Conservation (phyloP, 202 grass and related monocot species). For the Setaria italica region DNA sequence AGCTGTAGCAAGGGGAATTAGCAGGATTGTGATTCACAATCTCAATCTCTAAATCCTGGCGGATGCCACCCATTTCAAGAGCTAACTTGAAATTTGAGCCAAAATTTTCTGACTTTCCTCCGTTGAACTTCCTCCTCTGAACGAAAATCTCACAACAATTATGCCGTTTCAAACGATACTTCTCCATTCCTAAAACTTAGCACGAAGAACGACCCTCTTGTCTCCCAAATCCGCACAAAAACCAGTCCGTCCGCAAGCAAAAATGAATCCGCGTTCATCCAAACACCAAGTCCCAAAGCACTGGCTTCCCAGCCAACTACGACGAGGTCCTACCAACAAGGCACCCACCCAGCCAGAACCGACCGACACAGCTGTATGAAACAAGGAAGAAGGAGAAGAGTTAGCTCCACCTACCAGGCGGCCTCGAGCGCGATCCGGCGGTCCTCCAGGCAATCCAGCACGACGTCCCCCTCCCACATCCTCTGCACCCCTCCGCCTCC, state of each 20-base stretch:
- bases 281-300: constrained; percentile 9
- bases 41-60: background rate
- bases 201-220: background rate
- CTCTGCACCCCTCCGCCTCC: constrained; percentile 68
- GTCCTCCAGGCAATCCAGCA: constrained; percentile 89
- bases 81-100: background rate
- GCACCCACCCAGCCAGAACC: background rate
- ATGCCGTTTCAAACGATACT: background rate
- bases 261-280: background rate
- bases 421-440: constrained; percentile 83
- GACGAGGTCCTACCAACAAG: constrained; percentile 23
- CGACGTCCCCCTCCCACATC: constrained; percentile 97
- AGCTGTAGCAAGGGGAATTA: background rate
- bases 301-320: background rate
- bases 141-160: background rate
- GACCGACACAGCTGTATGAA: constrained; percentile 1
- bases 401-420: constrained; percentile 73
- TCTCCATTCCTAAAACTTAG: background rate
- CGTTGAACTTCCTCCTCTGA: background rate
- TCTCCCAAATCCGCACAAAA: constrained; percentile 27
- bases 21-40: background rate
- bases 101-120: background rate
- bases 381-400: constrained; percentile 14
- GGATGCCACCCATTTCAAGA: background rate
- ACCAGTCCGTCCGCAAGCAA: background rate